A percentile compares a stretch with the other conserved stretches of the same genome.
Evolutionary conservation across 2,329 filamentous ascomycete species (phyloP).

Genomic region (Aspergillus fijiensis): DNA sequence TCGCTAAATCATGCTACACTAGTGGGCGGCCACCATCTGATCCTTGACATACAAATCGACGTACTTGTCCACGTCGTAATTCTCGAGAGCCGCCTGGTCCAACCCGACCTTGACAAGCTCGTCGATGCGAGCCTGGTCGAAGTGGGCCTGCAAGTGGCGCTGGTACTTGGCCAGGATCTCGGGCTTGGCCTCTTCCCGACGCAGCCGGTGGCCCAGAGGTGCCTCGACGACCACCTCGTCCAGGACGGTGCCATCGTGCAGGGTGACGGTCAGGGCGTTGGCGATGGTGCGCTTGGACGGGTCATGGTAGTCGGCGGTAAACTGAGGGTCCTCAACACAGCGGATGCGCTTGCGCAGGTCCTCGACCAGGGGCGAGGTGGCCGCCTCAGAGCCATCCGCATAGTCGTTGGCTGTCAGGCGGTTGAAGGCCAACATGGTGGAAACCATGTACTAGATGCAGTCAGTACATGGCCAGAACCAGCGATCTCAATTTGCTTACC

Average conservation of each 20-base stretch:
- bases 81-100: conserved; percentile 72
- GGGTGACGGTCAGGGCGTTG: conserved; percentile 90
- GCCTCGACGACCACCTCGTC: conserved; percentile 92
- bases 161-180: conserved; percentile 95
- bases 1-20: conserved; percentile 5
- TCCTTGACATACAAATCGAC: conserved; percentile 77
- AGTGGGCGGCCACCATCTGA: conserved; percentile 37
- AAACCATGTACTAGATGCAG: conserved; percentile 75
- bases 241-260: conserved; percentile 90
- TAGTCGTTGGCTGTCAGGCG: conserved; percentile 93
- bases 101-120: conserved; percentile 78
- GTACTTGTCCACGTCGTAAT: conserved; percentile 85
- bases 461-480: conserved; percentile 20
- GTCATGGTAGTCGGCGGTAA: conserved; percentile 94
- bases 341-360: conserved; percentile 88
- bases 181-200: conserved; percentile 95
- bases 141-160: conserved; percentile 85
- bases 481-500: conserved; percentile 35
- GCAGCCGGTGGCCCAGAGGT: conserved; percentile 84
- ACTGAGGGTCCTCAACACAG: conserved; percentile 94
- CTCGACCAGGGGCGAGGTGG: conserved; percentile 84
- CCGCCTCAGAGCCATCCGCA: conserved; percentile 86
- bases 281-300: conserved; percentile 91
- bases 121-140: conserved; percentile 71
- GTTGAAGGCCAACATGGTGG: conserved; percentile 93